Base-by-base conservation (phyloP, 306 rosid species). In the Trichosanthes cucumerina region DNA sequence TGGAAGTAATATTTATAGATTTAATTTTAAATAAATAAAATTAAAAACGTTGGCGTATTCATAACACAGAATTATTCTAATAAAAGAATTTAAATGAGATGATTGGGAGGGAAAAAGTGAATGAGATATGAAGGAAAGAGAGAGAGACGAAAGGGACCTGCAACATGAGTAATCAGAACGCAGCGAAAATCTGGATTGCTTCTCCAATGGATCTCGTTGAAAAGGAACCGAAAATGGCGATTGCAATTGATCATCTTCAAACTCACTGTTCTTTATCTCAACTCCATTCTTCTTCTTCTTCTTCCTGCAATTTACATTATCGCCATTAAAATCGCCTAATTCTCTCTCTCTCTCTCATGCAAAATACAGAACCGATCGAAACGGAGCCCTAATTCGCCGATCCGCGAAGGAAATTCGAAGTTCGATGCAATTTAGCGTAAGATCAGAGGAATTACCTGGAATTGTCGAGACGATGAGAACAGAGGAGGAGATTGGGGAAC, bases 401-500 rank as follows among this genome's bases (percentile, higher is more conserved):
- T 7, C 47, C 2, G 8, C n/a, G 21, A 14, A 33, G 39, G 0
- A 3, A 36, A 3, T 3, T 4, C 41, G 41, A 63, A 7, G 38
- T 15, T 6, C 6, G 34, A 79, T 33, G 21, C 6, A 9, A 62
- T 15, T 65, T 31, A 60, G 64, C 33, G 64, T 53, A 21, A 34
- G 78, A 23, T 3, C 4, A 34, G 23, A 7, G 3, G 38, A 60
- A 18, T 53, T 79, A 83, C 86, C 86, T 79, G 70, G 80, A 78
- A 9, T 57, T 43, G 41, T 79, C 83, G 39, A 75, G 39, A 5
- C 52, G 64, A 36, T 81, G 81, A 4, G 78, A 75, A 23, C 86
- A 83, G 8, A 83, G 78, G 6, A 83, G 57, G 73, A 79, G 64
- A 59, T 58, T 79, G 1, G 80, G 80, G 60, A 83, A 83, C 83